Conservation (phyloP, 2,329 filamentous ascomycete genomes). For the Trichoderma koningiopsis region DNA sequence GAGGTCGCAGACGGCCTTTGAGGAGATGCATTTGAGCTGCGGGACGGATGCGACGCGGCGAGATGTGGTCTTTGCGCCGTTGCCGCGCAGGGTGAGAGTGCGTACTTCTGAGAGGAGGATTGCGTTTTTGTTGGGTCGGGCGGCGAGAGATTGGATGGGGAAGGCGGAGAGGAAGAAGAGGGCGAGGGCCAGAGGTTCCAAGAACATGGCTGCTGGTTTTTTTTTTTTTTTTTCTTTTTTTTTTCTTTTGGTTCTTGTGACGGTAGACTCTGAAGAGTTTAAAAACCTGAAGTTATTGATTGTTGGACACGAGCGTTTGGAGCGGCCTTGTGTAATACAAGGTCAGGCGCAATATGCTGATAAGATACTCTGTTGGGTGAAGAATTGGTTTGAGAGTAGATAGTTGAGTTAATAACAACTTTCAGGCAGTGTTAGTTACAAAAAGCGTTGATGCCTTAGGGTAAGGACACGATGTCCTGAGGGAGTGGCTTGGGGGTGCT, state of each 20-base stretch:
- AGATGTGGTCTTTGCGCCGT: slow-evolving; percentile 66
- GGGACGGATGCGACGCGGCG: slow-evolving; percentile 77
- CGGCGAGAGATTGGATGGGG: slow-evolving; percentile 33
- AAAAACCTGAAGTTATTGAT: background rate
- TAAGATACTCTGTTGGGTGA: background rate
- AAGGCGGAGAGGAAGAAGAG: slow-evolving; percentile 34
- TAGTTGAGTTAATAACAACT: background rate
- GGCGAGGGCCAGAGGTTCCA: slow-evolving; percentile 30
- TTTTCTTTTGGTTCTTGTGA: background rate
- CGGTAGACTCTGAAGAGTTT: background rate
- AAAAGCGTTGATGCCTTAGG: background rate
- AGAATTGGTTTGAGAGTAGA: too few relatives aligned
- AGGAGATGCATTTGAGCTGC: slow-evolving; percentile 75
- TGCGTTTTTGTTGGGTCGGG: slow-evolving; percentile 47
- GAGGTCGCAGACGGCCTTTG: slow-evolving; percentile 63
- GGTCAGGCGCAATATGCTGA: background rate
- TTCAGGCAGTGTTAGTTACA: background rate
- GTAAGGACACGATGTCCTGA: slow-evolving; percentile 34
- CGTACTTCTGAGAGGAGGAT: slow-evolving; percentile 66
- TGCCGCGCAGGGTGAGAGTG: slow-evolving; percentile 73
- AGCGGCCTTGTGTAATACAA: background rate
- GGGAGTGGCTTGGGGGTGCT: slow-evolving; percentile 6
- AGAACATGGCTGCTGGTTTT: slow-evolving; percentile 34
- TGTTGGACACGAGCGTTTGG: background rate
- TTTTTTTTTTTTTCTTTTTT: background rate